Percentiles rank a stretch among this genome's conserved stretches.
These are phyloP conservation scores for Dovyalis caffra DNA, from an alignment of 345 rosid genomes.

Conservation along the genomic window DNA sequence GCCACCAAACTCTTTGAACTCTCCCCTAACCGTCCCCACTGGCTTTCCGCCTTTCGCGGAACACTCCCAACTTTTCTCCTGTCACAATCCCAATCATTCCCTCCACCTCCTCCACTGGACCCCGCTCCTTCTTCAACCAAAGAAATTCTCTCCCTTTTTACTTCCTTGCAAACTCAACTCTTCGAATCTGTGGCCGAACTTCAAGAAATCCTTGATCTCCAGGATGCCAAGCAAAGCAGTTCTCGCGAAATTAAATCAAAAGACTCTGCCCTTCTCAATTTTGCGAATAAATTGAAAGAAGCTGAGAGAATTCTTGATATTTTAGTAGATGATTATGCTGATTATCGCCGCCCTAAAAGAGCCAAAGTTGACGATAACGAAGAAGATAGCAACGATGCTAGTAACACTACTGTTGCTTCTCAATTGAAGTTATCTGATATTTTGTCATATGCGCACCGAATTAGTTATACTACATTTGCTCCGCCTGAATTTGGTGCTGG, in stretches of 20 bases:
- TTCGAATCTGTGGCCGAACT: conserved; percentile 90
- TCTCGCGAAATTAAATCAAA: conserved; percentile 59
- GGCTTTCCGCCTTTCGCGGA: conserved; percentile 84
- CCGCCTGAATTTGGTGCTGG: conserved; percentile 94
- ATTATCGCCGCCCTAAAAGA: conserved; percentile 70
- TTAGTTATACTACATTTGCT: conserved; percentile 92
- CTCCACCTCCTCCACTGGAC: too few relatives aligned
- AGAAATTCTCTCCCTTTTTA: conserved; percentile 61
- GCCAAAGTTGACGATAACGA: too few relatives aligned
- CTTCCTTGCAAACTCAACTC: conserved; percentile 81
- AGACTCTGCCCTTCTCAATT: conserved; percentile 58
- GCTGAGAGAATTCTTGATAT: conserved; percentile 81
- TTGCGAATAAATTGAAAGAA: conserved; percentile 73
- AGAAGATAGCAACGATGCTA: conserved; percentile 34
- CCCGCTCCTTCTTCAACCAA: conserved; percentile 60
- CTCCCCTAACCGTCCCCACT: conserved; percentile 68
- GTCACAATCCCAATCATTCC: conserved; percentile 49
- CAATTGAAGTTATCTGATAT: conserved; percentile 71
- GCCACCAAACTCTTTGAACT: conserved; percentile 72
- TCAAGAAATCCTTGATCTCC: conserved; percentile 92
- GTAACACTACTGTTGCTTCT: conserved; percentile 67
- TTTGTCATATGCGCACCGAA: conserved; percentile 76
- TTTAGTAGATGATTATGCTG: conserved; percentile 80
- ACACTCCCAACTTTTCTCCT: conserved; percentile 69
- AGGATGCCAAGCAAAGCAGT: conserved; percentile 64